Percentiles rank a stretch among this genome's conserved stretches.
Conservation (phyloP, 2,329 filamentous ascomycete genomes). For the Amauroascus niger region DNA sequence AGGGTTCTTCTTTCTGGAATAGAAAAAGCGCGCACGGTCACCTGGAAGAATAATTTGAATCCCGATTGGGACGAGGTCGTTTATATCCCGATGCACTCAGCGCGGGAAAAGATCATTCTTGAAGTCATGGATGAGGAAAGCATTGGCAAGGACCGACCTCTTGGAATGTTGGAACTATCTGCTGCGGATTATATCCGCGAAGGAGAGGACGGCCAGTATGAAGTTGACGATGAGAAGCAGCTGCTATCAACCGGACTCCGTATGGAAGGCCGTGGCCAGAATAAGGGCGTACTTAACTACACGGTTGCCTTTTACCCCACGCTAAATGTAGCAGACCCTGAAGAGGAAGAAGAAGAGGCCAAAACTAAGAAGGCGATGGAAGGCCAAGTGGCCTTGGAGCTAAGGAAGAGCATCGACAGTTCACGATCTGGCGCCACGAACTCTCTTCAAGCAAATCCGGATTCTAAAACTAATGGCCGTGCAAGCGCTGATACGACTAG, state of each 20-base stretch:
- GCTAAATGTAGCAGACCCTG: constrained; percentile 77
- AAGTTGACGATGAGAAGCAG: constrained; percentile 66
- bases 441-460: constrained; percentile 4
- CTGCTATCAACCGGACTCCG: constrained; percentile 58
- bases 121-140: constrained; percentile 97
- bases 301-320: constrained; percentile 85
- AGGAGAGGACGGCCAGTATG: constrained; percentile 69
- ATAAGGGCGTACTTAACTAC: constrained; percentile 74
- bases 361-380: constrained; percentile 23
- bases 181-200: constrained; percentile 71
- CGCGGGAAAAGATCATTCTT: constrained; percentile 70
- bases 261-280: constrained; percentile 59
- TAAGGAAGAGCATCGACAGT: constrained; percentile 19
- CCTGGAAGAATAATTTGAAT: constrained; percentile 89
- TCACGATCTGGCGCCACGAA: background rate
- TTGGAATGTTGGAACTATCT: constrained; percentile 69
- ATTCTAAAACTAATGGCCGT: constrained; percentile 21
- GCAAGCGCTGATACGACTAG: constrained; percentile 27
- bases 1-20: constrained; percentile 82
- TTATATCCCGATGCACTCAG: constrained; percentile 80
- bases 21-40: constrained; percentile 84
- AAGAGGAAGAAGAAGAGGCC: constrained; percentile 48
- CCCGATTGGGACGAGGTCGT: constrained; percentile 94
- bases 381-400: constrained; percentile 15
- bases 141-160: constrained; percentile 77